Evolutionary conservation across 768 basidiomycete species (phyloP), one percentile per base, ranked within the genome.

Genomic region (Tricholoma sp.): DNA sequence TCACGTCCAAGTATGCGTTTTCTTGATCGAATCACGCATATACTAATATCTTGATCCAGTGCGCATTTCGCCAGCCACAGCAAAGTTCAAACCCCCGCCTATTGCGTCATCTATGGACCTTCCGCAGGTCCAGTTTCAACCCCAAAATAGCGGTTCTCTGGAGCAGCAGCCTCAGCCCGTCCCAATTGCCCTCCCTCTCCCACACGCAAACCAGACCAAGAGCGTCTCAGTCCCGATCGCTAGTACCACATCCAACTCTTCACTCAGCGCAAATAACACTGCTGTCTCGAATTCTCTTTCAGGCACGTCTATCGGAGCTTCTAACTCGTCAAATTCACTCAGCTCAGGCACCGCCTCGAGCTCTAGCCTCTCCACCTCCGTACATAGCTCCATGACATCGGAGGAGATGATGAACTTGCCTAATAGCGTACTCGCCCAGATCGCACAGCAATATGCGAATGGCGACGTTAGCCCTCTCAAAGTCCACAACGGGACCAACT

Each of bases 51-150:
- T 37, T 44, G 53, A 56, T 15, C 24, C 63, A 93, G 91, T 94
- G 91, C 88, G 91, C 57, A 91, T 94, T 58, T 93, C 91, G 8
- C 89, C 91, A 9, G 91, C 91, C 17, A 94, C 91, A 0, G 91
- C 91, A 28, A 93, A 92, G 67, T 89, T 85, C 74, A 94, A 91
- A 70, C 79, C 84, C 2, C 78, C 81, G 12, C 69, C 80, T 53
- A 57, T 72, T 47, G 62, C 71, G 45, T 63, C 74, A 10, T 64
- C 76, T n/a, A 66, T 69, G 31, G 80, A 80, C 49, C 65, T 79
- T 32, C 76, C 80, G 33, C 76, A 76, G 54, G 72, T 78, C 28
- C 80, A 79, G 41, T 76, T 78, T 56, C 72, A 77, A 11, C 57
- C 74, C 28, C 63, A 67, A 11, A 60, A 65, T 0, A 59, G 63